Evolutionary conservation across 2,329 filamentous ascomycete species (phyloP).

Genomic region (Calonectria multiphialidica): DNA sequence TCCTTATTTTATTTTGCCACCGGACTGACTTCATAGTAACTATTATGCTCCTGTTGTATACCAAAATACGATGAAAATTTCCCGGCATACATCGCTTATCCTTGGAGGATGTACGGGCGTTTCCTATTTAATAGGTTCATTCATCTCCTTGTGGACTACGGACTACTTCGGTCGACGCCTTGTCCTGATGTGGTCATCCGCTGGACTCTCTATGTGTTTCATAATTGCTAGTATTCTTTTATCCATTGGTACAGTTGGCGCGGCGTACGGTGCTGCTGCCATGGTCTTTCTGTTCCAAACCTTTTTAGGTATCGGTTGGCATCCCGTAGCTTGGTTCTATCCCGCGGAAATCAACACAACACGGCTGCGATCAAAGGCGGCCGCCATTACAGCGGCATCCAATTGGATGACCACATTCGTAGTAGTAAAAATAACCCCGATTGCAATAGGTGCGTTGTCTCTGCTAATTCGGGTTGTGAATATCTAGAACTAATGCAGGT

Average conservation of each 20-base stretch:
- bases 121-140: not conserved
- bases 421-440: not conserved
- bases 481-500: not conserved
- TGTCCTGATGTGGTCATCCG: not conserved
- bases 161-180: not conserved
- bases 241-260: not conserved
- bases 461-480: not conserved
- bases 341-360: not conserved
- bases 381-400: not conserved
- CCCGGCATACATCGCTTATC: not conserved
- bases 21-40: not conserved
- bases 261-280: not conserved
- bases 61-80: not conserved
- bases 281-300: not conserved
- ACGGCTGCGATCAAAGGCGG: not conserved
- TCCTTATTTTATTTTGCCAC: not conserved
- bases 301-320: not conserved
- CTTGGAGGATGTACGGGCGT: not conserved
- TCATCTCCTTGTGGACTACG: not conserved
- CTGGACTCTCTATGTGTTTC: not conserved
- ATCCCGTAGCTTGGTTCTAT: not conserved
- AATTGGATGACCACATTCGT: not conserved
- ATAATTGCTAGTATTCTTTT: not conserved
- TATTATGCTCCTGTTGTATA: not conserved
- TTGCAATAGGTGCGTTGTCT: not conserved